Evolutionary conservation across 2,329 filamentous ascomycete genomes (phyloP), one percentile per base, ranked within the genome.

Genomic region (Curvularia sp.): DNA sequence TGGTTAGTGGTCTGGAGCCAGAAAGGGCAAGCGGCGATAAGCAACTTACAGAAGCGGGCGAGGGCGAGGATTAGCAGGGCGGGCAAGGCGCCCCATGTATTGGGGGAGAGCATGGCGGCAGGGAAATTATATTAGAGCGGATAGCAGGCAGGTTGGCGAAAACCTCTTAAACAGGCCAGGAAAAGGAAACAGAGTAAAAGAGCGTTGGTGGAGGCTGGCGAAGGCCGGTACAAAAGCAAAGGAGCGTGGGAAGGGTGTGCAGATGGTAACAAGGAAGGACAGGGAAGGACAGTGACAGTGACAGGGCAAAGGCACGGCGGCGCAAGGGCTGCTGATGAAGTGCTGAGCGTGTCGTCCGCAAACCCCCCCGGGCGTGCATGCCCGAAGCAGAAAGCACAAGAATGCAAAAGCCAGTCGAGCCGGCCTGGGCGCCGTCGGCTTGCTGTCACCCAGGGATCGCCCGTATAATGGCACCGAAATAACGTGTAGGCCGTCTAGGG

Each of bases 1-100:
- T 42, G 39, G 47, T 27, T 41, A 18, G 30, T 25, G 23, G 12
- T 9, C 12, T 49, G 8, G 19, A 12, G 7, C 10, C 8, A 10
- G 18, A 19, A 18, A 21, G 38, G 42, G 42, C 21, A n/a, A n/a
- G 18, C 47, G 34, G 43, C 45, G 38, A 45, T 39, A 32, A 23
- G 51, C 10, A 30, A 72, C 73, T 63, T 60, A 76, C 74, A 61
- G 23, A 74, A 66, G 59, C 67, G 68, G 64, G 73, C 68, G 47
- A 73, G 54, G 55, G 65, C 66, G 42, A 75, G 57, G 38, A 75
- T 48, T 48, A 75, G 57, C 46, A 75, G 53, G 64, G 70, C 71
- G 38, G 73, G 70, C 60, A 72, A 55, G 18, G 66, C 64, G 62
- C 61, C 66, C 52, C 67, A 49, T 27, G 66, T 59, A 32, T 59